Evolutionary conservation across 805 yeast species (phyloP), one percentile per base, ranked within the genome.

Genomic region (Isabelozyma heimii): DNA sequence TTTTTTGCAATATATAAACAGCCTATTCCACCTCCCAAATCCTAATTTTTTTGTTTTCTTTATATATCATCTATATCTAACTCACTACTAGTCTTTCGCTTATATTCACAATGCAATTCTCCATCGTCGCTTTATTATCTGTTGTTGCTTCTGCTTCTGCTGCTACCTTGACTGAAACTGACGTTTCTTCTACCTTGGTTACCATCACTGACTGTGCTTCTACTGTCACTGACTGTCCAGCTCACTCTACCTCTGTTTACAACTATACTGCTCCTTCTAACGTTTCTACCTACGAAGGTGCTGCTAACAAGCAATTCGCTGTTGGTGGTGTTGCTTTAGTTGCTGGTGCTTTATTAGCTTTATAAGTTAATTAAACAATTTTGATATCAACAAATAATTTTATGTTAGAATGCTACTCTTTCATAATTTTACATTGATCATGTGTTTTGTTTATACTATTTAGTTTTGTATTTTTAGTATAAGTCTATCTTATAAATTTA

Each of bases 331-430:
- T 72, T 65, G 77, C 73, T 58, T 66, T 73, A 64, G 77, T 76
- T 64, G 73, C 72, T 46, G 77, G 77, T 71, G 78, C 77, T 67
- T 71, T 73, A 63, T 80, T 85, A 41, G 87, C 91, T 47, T 76
- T 84, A 46, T 85, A 86, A 64, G 59, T 53, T 48, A 40, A 13
- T 16, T 33, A 15, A 17, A 12, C 30, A 16, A 13, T 14, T 43
- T 43, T 15, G 37, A 24, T 43, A 33, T 42, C 7, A 28, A 27
- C 13, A 43, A 30, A 9, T 43, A 38, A n/a, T 30, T 13, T 10
- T 30, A 30, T 30, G 24, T 20, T 20, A 30, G 35, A 30, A 30
- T 30, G 35, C 35, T 30, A 30, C 35, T 30, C 35, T 30, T 30
- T 9, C n/a, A 30, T 30, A 13, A 9, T 37, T 37, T 16, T 12